Conservation (phyloP, 2,329 filamentous ascomycete genomes). For the Apiospora hydei region DNA sequence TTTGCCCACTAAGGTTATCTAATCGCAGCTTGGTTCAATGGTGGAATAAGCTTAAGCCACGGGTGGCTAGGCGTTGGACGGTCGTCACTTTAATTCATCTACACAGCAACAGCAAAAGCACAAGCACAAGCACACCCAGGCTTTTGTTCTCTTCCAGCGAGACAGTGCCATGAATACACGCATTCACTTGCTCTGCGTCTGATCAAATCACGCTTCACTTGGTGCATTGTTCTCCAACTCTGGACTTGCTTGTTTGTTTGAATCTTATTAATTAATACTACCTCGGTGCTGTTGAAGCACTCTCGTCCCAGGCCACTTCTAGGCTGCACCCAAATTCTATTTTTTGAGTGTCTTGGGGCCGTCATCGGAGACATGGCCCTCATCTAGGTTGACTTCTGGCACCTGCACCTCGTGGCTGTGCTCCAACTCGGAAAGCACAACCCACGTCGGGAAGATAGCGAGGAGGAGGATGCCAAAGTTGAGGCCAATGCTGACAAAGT, state of each 20-base stretch:
- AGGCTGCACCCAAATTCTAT: constrained; percentile 8
- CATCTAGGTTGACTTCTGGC: constrained; percentile 6
- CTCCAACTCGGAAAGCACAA: constrained; percentile 41
- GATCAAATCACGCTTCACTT: background rate
- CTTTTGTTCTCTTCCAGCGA: too few species aligned
- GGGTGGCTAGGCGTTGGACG: background rate
- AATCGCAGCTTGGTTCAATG: background rate
- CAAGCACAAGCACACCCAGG: background rate
- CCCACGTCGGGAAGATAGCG: constrained; percentile 40
- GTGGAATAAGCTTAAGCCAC: background rate
- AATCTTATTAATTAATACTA: constrained; percentile 2
- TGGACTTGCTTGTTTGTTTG: background rate
- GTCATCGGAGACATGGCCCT: constrained; percentile 14
- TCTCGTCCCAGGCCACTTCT: background rate
- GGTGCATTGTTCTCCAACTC: background rate
- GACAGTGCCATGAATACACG: too few species aligned
- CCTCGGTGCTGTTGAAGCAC: constrained; percentile 15
- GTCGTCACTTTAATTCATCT: constrained; percentile 9
- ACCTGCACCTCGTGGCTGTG: constrained; percentile 38
- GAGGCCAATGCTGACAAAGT: constrained; percentile 43
- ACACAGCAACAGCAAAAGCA: background rate
- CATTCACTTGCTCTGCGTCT: background rate
- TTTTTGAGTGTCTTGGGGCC: background rate
- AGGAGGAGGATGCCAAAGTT: constrained; percentile 42
- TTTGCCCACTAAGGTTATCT: background rate